Evolutionary conservation across 805 yeast species (phyloP).

Genomic region (Brettanomyces custersianus): DNA sequence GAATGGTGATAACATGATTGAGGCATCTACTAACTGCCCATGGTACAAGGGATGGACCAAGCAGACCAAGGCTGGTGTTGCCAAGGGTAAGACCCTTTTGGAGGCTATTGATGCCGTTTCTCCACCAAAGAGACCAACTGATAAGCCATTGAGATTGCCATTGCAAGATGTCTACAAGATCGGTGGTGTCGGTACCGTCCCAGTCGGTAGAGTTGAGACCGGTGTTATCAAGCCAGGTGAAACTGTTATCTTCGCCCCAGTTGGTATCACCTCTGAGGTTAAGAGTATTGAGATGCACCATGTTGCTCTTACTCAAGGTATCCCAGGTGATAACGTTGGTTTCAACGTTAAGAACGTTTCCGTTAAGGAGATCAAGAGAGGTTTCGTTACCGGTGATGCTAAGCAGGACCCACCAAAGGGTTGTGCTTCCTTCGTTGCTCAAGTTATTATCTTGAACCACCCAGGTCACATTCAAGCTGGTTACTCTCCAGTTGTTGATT

Average conservation of each 20-base stretch:
- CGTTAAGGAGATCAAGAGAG: slow-evolving; percentile 84
- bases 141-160: slow-evolving; percentile 84
- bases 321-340: slow-evolving; percentile 89
- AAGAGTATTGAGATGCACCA: slow-evolving; percentile 88
- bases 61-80: slow-evolving; percentile 66
- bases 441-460: slow-evolving; percentile 82
- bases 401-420: slow-evolving; percentile 83
- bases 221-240: slow-evolving; percentile 89
- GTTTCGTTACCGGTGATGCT: slow-evolving; percentile 89
- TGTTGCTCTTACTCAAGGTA: slow-evolving; percentile 69
- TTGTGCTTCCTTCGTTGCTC: slow-evolving; percentile 64
- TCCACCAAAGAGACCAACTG: slow-evolving; percentile 74
- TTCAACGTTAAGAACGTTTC: slow-evolving; percentile 88
- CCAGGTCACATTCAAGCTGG: slow-evolving; percentile 90
- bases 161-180: slow-evolving; percentile 89
- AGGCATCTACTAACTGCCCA: slow-evolving; percentile 70
- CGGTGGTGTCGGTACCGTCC: slow-evolving; percentile 88
- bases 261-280: slow-evolving; percentile 84
- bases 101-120: slow-evolving; percentile 81
- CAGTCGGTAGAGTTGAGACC: slow-evolving; percentile 91
- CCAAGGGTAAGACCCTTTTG: slow-evolving; percentile 73
- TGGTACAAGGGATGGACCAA: slow-evolving; percentile 85
- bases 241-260: slow-evolving; percentile 62
- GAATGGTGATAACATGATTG: slow-evolving; percentile 92
- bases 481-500: slow-evolving; percentile 85